phyloP scores from a whole-genome alignment of 1,284 basidiomycete species.

The Thelephora terrestris region DNA sequence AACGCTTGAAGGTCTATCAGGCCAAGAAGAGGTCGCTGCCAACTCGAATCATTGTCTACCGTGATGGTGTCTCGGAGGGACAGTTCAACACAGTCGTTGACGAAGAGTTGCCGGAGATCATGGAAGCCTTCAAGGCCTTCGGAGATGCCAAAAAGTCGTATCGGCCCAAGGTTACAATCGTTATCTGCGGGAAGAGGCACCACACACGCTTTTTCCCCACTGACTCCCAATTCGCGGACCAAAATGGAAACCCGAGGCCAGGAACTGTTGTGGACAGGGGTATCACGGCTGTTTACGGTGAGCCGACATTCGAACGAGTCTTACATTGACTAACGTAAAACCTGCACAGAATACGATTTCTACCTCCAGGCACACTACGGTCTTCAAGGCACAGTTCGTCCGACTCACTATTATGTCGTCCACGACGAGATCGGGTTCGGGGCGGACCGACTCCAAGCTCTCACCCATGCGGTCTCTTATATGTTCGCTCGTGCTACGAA shows the following conservation, averaged over 20 bases:
- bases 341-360: constrained; percentile 50
- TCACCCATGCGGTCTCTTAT: constrained; percentile 55
- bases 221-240: constrained; percentile 38
- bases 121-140: constrained; percentile 46
- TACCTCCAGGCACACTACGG: constrained; percentile 61
- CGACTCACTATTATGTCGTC: constrained; percentile 71
- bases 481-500: constrained; percentile 74
- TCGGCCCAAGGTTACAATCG: constrained; percentile 59
- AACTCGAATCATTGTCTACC: constrained; percentile 58
- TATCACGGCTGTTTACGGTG: constrained; percentile 50
- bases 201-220: constrained; percentile 78
- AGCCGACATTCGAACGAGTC: background rate
- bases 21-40: constrained; percentile 36
- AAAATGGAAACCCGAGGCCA: constrained; percentile 57
- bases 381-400: constrained; percentile 44
- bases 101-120: constrained; percentile 59
- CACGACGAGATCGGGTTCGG: constrained; percentile 62
- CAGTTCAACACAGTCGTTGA: constrained; percentile 59
- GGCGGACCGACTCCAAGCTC: constrained; percentile 53
- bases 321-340: background rate
- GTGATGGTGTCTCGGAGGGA: constrained; percentile 73
- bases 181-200: constrained; percentile 76
- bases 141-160: constrained; percentile 36
- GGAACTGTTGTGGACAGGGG: constrained; percentile 67
- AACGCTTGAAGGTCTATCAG: constrained; percentile 47